Conservation (phyloP, 305 asterid species). For the Salvia sclarea region DNA sequence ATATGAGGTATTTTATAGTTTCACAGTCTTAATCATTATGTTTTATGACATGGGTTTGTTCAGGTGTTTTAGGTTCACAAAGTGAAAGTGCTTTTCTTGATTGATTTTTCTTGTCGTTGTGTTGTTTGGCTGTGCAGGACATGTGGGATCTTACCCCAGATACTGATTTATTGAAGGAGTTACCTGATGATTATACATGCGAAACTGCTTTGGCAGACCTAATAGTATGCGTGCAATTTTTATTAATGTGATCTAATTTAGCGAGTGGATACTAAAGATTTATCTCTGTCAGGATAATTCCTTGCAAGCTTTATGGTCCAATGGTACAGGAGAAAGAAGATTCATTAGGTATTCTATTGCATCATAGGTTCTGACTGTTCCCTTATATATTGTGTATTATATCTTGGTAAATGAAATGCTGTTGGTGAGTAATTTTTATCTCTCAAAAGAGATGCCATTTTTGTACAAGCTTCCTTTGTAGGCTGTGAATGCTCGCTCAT, state of each 20-base stretch:
- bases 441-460: not conserved
- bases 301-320: conserved; percentile 80
- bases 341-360: conserved; percentile 52
- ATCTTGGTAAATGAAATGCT: conserved; percentile 11
- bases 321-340: conserved; percentile 38
- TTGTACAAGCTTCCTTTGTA: not conserved
- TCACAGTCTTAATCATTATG: conserved; percentile 7
- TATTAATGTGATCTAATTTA: conserved; percentile 21
- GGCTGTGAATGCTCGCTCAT: not conserved
- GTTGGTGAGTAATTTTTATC: not conserved
- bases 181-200: conserved; percentile 64
- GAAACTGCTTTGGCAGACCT: conserved; percentile 85
- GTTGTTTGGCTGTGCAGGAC: conserved; percentile 47
- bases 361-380: conserved; percentile 5
- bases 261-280: conserved; percentile 18
- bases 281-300: conserved; percentile 61
- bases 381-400: conserved; percentile 7
- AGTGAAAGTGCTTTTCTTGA: not conserved
- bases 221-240: conserved; percentile 52
- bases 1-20: conserved; percentile 57
- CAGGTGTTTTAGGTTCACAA: conserved; percentile 1
- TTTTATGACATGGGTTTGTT: not conserved
- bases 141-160: conserved; percentile 94
- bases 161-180: conserved; percentile 66
- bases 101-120: conserved; percentile 1